Base-by-base conservation (phyloP, 2,329 filamentous ascomycete genomes). In the Xylariaceae sp. region DNA sequence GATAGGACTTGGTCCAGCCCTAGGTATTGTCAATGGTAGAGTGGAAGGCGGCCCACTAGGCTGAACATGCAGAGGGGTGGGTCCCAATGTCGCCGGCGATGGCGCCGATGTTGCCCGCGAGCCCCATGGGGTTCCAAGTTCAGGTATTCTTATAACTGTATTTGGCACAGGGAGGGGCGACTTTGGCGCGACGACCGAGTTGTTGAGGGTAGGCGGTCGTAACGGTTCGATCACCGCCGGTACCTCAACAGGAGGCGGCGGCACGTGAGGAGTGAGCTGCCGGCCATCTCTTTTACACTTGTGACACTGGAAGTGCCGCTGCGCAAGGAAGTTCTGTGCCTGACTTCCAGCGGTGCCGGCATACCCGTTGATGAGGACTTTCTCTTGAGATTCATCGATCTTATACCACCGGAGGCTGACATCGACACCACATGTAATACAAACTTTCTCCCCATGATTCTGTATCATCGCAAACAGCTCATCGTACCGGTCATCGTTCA, bases 371-470 rank as follows among this genome's bases (percentile, higher is more conserved):
- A 70, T 76, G 43, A 79, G 73, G 60, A 73, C 75, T 49, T 72
- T 79, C 64, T 80, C 79, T 59, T 80, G 76, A 0, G 68, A 67
- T 59, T 76, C 72, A 61, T 80, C 75, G 52, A 81, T 79, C 2
- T 79, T 74, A 79, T 86, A 87, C 87, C 87, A 91, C 65, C 80
- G 86, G 3, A 87, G 88, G 62, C 85, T 90, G 49, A 86, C 80
- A 65, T 91, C 86, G 54, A 87, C 79, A 37, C 79, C 79, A 62
- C 84, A 87, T 5, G 81, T 84, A 46, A 82, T 76, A 71, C 84
- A 87, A 19, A 80, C 73, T 66, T 80, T 85, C 43, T 79, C 76
- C 4, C 74, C 73, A 2, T 71, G 71, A 34, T 77, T 72, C 39
- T 64, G 50, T 3, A 63, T 60, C 27, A 61, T 60, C 1, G 67